Evolutionary conservation across 1,284 basidiomycete species (phyloP), one percentile per base, ranked within the genome.

Genomic region (Malassezia slooffiae): DNA sequence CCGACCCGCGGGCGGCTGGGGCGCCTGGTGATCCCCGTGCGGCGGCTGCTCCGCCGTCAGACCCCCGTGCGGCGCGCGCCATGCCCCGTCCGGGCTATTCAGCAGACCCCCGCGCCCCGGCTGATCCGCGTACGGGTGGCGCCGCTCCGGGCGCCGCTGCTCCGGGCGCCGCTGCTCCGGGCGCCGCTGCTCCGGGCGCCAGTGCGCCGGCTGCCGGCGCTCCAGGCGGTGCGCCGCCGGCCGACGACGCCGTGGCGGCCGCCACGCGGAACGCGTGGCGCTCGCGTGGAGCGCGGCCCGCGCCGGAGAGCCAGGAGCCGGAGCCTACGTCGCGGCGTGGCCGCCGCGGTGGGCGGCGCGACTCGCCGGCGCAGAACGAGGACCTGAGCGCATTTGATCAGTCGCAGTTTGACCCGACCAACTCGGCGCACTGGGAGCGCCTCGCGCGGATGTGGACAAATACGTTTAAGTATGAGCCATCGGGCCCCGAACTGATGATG

Each of bases 381-480:
- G 47, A 49, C 29, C 22, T 53, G 26, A n/a, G 34, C 6, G 40
- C 34, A 4, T 53, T 53, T 44, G 45, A 53, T 26, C 45, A 45
- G 23, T 30, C 37, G 5, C 21, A n/a, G 7, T 53, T 53, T 41
- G 50, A 53, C 28, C 50, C 50, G 3, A 53, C 50, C 16, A 38
- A 41, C 16, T 30, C 50, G 23, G 32, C 28, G 3, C 29, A 48
- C 26, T 53, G 50, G 50, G 33, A 38, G 28, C 41, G 35, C n/a
- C 33, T 53, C 5, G 27, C 42, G 15, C 30, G 21, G 28, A 30
- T 49, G 13, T 53, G 47, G 47, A 32, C 36, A 31, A 53, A 53
- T 24, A 50, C 50, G 15, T 53, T 50, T 9, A 17, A 48, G 21
- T 42, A 42, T 26, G 35, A 48, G 36, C 40, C 46, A 21, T 34